phyloP scores from a whole-genome alignment of 169 alveolate genomes.

The Amoebophrya sp. region DNA sequence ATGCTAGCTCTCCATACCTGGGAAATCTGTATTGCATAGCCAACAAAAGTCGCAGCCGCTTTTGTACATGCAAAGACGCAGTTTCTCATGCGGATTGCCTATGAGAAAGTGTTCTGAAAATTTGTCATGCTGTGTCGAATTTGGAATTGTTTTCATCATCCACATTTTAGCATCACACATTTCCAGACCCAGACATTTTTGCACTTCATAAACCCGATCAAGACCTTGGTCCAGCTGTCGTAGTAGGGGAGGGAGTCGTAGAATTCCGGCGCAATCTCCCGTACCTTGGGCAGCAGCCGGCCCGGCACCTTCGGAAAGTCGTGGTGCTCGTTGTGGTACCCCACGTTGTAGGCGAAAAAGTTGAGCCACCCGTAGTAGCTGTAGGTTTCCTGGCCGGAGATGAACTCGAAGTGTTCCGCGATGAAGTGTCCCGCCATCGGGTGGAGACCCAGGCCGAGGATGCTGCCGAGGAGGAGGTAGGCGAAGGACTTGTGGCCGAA shows the following conservation, averaged over 20 bases:
- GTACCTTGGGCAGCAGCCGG: constrained; percentile 54
- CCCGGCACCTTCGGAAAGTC: constrained; percentile 64
- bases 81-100: too few species aligned
- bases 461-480: constrained; percentile 53
- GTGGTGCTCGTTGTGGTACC: constrained; percentile 73
- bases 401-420: constrained; percentile 66
- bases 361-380: constrained; percentile 64
- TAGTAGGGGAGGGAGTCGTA: constrained; percentile 54
- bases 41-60: too few species aligned
- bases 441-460: constrained; percentile 59
- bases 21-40: too few species aligned
- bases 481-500: constrained; percentile 50
- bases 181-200: too few species aligned
- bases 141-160: too few species aligned
- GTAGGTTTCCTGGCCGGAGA: constrained; percentile 57
- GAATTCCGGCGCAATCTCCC: constrained; percentile 56
- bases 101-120: too few species aligned
- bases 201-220: too few species aligned
- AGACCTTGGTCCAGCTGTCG: constrained; percentile 32
- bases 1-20: too few species aligned
- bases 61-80: too few species aligned
- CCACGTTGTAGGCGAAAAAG: constrained; percentile 59
- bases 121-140: too few species aligned
- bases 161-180: too few species aligned
- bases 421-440: constrained; percentile 63